Conservation (phyloP, 2,329 filamentous ascomycete genomes). For the Alternaria postmessia region DNA sequence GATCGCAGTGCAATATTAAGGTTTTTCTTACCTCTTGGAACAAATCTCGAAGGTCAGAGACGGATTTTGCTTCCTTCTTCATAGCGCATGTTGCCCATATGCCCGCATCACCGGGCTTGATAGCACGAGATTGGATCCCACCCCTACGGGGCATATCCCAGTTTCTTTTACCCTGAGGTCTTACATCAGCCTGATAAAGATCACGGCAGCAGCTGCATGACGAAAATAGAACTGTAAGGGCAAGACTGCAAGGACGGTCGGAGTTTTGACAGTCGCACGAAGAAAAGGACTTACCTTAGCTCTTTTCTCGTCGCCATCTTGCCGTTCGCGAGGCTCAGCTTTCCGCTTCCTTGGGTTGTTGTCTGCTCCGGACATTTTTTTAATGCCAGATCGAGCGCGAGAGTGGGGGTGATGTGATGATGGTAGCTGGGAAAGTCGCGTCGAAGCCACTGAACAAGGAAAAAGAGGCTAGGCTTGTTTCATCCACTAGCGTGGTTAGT, state of each 20-base stretch:
- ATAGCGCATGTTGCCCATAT: constrained; percentile 82
- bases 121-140: constrained; percentile 43
- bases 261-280: constrained; percentile 18
- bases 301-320: constrained; percentile 44
- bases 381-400: not conserved
- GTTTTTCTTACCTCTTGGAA: constrained; percentile 68
- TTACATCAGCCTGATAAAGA: constrained; percentile 25
- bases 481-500: constrained; percentile 17
- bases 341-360: constrained; percentile 48
- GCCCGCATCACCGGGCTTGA: constrained; percentile 74
- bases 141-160: constrained; percentile 53
- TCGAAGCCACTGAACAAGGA: constrained; percentile 5
- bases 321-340: constrained; percentile 38
- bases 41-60: constrained; percentile 70
- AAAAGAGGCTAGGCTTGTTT: constrained; percentile 16
- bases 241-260: constrained; percentile 21
- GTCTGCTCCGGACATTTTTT: constrained; percentile 24
- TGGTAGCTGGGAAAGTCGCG: constrained; percentile 1
- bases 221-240: constrained; percentile 22
- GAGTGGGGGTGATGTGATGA: constrained; percentile 13
- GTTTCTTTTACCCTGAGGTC: constrained; percentile 52
- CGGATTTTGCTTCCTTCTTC: constrained; percentile 73
- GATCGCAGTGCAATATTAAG: not conserved
- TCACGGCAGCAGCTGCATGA: constrained; percentile 27
- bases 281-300: constrained; percentile 46